Conservation (phyloP, 208 protist species). For the Acanthamoeba royreba region DNA sequence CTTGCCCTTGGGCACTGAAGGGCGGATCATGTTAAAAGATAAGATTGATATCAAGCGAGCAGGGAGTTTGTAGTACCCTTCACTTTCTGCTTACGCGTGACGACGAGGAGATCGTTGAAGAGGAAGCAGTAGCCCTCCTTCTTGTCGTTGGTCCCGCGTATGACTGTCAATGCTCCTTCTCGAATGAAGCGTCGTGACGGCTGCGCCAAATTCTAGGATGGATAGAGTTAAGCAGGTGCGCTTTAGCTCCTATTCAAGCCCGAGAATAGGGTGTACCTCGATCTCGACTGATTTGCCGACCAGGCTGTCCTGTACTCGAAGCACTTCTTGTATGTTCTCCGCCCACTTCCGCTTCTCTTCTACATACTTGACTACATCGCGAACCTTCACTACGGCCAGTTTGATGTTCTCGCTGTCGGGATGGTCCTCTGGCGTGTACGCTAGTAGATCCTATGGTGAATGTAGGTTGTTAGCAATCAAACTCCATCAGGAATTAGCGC, state of each 20-base stretch:
- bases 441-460: constrained; percentile 55
- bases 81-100: background rate
- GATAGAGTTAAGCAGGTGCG: no score
- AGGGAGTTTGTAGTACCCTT: background rate
- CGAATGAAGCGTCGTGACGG: background rate
- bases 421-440: constrained; percentile 52
- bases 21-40: background rate
- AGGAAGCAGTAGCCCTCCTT: background rate
- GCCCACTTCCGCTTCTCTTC: constrained; percentile 72
- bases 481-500: background rate
- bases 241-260: background rate
- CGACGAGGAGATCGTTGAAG: constrained; percentile 17
- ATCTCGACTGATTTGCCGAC: constrained; percentile 55
- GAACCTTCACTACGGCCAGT: constrained; percentile 61
- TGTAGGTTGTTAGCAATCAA: background rate
- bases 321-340: constrained; percentile 71
- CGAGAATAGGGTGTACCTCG: background rate
- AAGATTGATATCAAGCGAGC: background rate
- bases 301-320: constrained; percentile 57
- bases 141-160: background rate
- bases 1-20: background rate
- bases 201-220: background rate
- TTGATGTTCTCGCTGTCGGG: constrained; percentile 62
- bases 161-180: background rate
- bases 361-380: constrained; percentile 62